Base-by-base conservation (phyloP, 139 green algal species). In the Chlorella sp. region DNA sequence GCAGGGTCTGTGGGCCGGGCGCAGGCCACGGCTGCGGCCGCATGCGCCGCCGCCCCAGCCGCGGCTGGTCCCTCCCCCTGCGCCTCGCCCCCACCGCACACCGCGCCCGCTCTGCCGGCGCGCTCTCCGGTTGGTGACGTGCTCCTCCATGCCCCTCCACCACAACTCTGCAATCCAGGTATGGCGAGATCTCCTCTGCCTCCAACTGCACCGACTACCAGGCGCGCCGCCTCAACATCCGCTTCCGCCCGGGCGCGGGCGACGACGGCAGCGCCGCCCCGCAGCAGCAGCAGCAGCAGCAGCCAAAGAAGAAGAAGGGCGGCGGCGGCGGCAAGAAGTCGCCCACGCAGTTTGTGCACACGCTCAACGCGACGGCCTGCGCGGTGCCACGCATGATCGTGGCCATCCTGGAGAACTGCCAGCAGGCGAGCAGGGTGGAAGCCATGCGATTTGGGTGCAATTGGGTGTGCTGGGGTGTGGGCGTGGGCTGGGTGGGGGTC, bases 141-240 rank as follows among this genome's bases (percentile, higher is more conserved):
- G n/a, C n/a, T n/a, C n/a, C n/a, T n/a, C n/a, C n/a, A n/a, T n/a
- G n/a, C n/a, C n/a, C n/a, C n/a, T n/a, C n/a, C n/a, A n/a, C n/a
- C n/a, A n/a, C n/a, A n/a, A n/a, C n/a, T n/a, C n/a, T n/a, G n/a
- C n/a, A n/a, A n/a, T n/a, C n/a, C n/a, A n/a, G 94, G 6, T 99
- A 97, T 79, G 96, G 96, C 27, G 96, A 99, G 82, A 97, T 99
- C 67, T 91, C 79, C 40, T 95, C 87, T 62, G 95, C 96, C 11
- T 97, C 91, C 35, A 99, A 99, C 88, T 99, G 96, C 89, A 99
- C 96, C 11, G 96, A 99, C 82, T 99, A 98, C 85, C 96, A 99
- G 86, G 78, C 79, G n/a, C 79, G 96, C 6, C 81, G 96, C 3
- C 86, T 99, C 29, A 87, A 86, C 66, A 95, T 95, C 53, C 83